A percentile compares a stretch with the other conserved stretches of the same genome.
phyloP scores from a whole-genome alignment of 1,284 basidiomycete genomes.

The Macrocystidia cucumis region DNA sequence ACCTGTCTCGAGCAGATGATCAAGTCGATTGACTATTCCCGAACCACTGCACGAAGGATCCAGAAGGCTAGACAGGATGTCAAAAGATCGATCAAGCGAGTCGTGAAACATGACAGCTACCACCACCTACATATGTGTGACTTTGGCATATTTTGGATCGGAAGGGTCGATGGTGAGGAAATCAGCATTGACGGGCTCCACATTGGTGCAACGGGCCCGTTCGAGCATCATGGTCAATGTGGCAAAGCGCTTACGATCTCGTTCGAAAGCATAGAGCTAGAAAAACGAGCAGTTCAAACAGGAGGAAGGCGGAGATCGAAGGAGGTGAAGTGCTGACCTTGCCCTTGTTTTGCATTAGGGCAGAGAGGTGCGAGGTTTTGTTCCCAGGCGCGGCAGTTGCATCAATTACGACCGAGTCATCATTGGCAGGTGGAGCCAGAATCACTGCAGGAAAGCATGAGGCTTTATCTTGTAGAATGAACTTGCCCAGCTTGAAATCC shows the following conservation, averaged over 20 bases:
- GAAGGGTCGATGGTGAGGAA: constrained; percentile 71
- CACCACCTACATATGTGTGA: constrained; percentile 75
- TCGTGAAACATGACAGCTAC: not conserved
- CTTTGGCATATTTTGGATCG: constrained; percentile 51
- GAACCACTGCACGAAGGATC: constrained; percentile 94
- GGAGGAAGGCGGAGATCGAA: too few relatives aligned
- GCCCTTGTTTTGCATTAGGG: constrained; percentile 76
- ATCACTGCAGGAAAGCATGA: constrained; percentile 93
- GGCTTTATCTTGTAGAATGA: constrained; percentile 97
- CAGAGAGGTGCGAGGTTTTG: constrained; percentile 92
- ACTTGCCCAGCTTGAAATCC: constrained; percentile 64
- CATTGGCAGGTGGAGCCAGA: constrained; percentile 51
- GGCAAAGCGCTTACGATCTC: constrained; percentile 69
- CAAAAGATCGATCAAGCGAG: constrained; percentile 1
- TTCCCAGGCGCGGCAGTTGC: constrained; percentile 97
- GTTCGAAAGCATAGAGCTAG: constrained; percentile 83
- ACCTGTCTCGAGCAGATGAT: constrained; percentile 75
- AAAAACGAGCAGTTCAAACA: constrained; percentile 1
- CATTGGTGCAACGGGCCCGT: constrained; percentile 76
- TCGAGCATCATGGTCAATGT: constrained; percentile 80
- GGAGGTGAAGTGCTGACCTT: constrained; percentile 41
- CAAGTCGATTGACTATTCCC: constrained; percentile 86
- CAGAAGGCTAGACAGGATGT: constrained; percentile 48
- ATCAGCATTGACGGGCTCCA: constrained; percentile 65
- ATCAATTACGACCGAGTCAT: constrained; percentile 69